Evolutionary conservation across 495 filamentous ascomycete species (phyloP).

Genomic region (Penicillium ucsense): DNA sequence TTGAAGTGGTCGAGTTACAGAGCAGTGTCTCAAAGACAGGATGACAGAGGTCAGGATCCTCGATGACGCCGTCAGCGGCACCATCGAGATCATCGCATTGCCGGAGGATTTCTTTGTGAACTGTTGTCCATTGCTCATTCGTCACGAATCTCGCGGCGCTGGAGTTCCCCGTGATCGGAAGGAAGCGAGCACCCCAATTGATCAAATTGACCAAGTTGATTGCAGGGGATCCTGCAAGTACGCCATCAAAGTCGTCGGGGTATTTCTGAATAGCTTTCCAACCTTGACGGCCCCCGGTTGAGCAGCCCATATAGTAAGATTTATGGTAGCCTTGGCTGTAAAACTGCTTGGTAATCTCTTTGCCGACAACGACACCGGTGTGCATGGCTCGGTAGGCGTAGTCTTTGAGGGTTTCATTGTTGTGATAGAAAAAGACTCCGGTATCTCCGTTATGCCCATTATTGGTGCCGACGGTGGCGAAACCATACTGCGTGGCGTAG

Average conservation of each 20-base stretch:
- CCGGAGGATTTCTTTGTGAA: neutral
- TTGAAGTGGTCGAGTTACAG: neutral
- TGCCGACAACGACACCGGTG: conserved; percentile 43
- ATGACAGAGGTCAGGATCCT: neutral
- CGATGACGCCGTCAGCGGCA: neutral
- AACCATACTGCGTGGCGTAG: conserved; percentile 37
- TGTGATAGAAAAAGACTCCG: conserved; percentile 34
- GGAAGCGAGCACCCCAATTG: neutral
- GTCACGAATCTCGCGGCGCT: neutral
- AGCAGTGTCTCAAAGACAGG: neutral
- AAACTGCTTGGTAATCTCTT: conserved; percentile 37
- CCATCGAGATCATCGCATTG: neutral
- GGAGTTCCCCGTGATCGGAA: neutral
- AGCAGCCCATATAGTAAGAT: conserved; percentile 49
- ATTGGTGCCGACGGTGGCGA: conserved; percentile 47
- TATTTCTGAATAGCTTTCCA: conserved; percentile 41
- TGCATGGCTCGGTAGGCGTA: conserved; percentile 39
- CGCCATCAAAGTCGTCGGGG: conserved; percentile 54
- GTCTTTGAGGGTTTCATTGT: conserved; percentile 33
- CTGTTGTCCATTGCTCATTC: neutral
- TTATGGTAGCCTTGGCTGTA: conserved; percentile 36
- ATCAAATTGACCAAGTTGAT: conserved; percentile 8
- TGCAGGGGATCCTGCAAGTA: conserved; percentile 49
- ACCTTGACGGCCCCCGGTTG: conserved; percentile 46
- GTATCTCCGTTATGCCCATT: conserved; percentile 30